Percentiles rank a stretch among this genome's conserved stretches.
These are phyloP conservation scores for Boletales sp. DNA, from an alignment of 768 basidiomycete species.

Conservation along the genomic window DNA sequence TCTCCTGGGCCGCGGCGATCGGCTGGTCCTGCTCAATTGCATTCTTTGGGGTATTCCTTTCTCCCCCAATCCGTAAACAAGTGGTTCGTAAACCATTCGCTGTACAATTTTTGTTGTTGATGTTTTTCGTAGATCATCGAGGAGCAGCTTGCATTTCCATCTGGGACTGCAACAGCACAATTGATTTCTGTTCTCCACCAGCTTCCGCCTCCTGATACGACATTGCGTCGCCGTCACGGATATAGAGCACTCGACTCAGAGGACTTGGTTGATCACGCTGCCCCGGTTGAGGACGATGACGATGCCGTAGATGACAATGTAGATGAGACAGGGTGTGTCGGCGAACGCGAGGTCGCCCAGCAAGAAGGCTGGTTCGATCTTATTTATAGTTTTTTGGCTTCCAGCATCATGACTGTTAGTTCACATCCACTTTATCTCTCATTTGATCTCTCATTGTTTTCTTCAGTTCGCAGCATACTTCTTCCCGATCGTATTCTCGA, in stretches of 20 bases:
- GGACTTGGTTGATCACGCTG: conserved; percentile 23
- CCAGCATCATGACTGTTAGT: conserved; percentile 72
- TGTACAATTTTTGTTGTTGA: conserved; percentile 5
- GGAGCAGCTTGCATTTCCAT: conserved; percentile 91
- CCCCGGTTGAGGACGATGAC: conserved; percentile 1
- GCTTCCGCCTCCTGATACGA: conserved; percentile 61
- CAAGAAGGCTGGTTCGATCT: conserved; percentile 77
- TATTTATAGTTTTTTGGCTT: conserved; percentile 72
- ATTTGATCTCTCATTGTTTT: not conserved
- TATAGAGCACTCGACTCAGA: conserved; percentile 44
- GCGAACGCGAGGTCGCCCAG: conserved; percentile 49
- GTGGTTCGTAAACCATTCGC: conserved; percentile 53
- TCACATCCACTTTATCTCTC: not conserved
- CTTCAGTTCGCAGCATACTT: conserved; percentile 79
- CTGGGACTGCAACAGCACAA: conserved; percentile 94
- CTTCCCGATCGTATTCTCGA: conserved; percentile 82
- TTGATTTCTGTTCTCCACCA: conserved; percentile 87
- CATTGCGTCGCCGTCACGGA: conserved; percentile 51
- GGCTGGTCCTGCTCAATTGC: conserved; percentile 90
- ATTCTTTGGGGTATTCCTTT: conserved; percentile 98
- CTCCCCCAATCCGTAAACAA: conserved; percentile 91
- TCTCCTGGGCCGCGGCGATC: conserved; percentile 71
- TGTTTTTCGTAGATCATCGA: conserved; percentile 67
- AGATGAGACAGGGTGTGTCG: conserved; percentile 22
- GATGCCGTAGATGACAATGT: conserved; percentile 20